Base-by-base conservation (phyloP, 2,329 filamentous ascomycete species). In the Aspergillus thermomutatus region DNA sequence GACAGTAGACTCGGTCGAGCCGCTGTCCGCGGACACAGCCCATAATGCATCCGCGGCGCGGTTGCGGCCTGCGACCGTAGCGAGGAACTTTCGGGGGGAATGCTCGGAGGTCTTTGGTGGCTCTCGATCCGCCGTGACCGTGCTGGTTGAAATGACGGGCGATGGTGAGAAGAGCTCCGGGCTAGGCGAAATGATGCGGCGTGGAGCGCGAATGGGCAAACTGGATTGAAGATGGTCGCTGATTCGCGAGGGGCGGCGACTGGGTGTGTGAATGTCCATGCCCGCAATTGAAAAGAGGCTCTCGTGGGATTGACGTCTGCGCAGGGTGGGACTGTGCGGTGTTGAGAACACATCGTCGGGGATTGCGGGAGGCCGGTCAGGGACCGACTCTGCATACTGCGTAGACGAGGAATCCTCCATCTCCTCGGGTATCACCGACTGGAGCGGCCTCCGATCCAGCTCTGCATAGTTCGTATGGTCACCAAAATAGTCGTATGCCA, bases 231-330 rank as follows among this genome's bases (percentile, higher is more conserved):
- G 85, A 68, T 37, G 31, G 14, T 23, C 78, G 19, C 87, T 84
- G 57, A 94, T 82, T 66, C 95, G 90, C 34, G 89, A 90, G 0
- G 91, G 90, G 3, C 89, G 84, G 1, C 83, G 82, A 66, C 88
- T 87, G 4, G 95, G 80, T 0, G 89, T 92, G 71, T 96, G 92
- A 50, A 96, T 95, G 69, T 97, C 93, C 71, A 96, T 87, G 2
- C 91, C 92, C 0, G 87, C 85, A 1, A 96, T 83, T 0, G 92
- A 97, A 64, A 97, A 83, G 59, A 97, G 87, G 19, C 91, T 96
- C 70, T 97, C 92, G 65, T 96, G 91, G 1, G 92, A 96, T 1
- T 86, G 70, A 2, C 86, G 82, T 31, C 88, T 87, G 43, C 85
- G 88, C 3, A 92, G 73, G 1, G 74, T 72, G 53, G 75, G 77